phyloP scores from a whole-genome alignment of 495 filamentous ascomycete genomes.

The Neurospora africana region DNA sequence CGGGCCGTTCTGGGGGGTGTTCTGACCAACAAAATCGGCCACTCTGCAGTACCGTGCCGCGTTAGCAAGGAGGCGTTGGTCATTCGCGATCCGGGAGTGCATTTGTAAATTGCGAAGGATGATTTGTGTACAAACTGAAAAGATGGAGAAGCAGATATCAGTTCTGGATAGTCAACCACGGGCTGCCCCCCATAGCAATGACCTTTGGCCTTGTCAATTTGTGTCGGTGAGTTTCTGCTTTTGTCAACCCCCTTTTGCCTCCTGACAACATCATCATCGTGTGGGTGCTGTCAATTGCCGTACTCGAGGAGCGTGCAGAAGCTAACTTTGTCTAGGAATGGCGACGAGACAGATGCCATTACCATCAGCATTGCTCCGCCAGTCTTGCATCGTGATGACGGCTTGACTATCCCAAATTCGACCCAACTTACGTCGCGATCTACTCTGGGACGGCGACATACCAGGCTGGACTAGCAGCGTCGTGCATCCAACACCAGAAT shows the following conservation, averaged over 20 bases:
- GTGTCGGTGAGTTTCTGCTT: neutral
- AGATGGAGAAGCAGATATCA: neutral
- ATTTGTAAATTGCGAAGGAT: neutral
- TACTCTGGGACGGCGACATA: neutral
- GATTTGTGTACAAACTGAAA: neutral
- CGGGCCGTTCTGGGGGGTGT: neutral
- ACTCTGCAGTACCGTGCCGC: neutral
- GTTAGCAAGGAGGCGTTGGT: neutral
- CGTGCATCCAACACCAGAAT: neutral
- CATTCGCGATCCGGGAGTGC: neutral
- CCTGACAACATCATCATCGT: neutral
- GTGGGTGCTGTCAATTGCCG: neutral
- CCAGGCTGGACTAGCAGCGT: neutral
- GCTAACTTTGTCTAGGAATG: neutral
- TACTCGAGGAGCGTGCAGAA: neutral
- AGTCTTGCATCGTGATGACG: neutral
- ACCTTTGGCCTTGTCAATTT: neutral
- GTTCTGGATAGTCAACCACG: neutral
- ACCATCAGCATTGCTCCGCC: neutral
- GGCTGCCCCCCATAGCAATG: neutral
- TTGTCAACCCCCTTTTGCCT: neutral
- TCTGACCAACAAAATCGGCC: neutral
- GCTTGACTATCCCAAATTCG: neutral
- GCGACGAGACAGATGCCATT: neutral
- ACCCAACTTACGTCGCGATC: neutral